These are phyloP conservation scores for Parafenestella ontariensis DNA, from an alignment of 2,329 filamentous ascomycete genomes.

Conservation along the genomic window DNA sequence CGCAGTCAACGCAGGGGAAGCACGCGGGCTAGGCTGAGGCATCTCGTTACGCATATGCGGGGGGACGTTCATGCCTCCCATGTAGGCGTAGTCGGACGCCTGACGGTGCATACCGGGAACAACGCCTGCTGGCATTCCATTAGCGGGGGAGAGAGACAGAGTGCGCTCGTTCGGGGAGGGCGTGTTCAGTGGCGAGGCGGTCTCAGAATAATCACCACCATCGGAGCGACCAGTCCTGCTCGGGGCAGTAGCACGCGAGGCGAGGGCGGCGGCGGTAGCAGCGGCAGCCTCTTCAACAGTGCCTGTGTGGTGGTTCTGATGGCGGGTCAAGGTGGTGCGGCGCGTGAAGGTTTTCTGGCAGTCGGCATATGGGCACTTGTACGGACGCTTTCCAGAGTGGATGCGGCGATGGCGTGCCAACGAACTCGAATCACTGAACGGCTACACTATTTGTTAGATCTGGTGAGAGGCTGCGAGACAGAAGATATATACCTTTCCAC, in stretches of 20 bases:
- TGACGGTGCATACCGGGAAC: conserved; percentile 73
- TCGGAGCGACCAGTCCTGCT: conserved; percentile 69
- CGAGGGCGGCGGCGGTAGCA: conserved; percentile 85
- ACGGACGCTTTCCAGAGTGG: conserved; percentile 93
- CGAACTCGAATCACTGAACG: conserved; percentile 95
- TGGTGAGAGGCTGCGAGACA: neutral
- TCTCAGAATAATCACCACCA: conserved; percentile 73
- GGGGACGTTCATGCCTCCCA: conserved; percentile 80
- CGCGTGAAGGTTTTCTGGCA: conserved; percentile 99
- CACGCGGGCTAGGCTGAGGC: conserved; percentile 71
- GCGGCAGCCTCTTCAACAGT: conserved; percentile 93
- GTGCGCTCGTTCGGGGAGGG: conserved; percentile 83
- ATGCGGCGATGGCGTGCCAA: conserved; percentile 92
- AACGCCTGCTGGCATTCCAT: conserved; percentile 70
- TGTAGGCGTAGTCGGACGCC: conserved; percentile 74
- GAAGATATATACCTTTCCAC: conserved; percentile 77
- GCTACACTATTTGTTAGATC: conserved; percentile 61
- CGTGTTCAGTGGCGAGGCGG: conserved; percentile 77
- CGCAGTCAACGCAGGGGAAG: conserved; percentile 68
- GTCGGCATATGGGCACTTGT: conserved; percentile 96
- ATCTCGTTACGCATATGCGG: conserved; percentile 81
- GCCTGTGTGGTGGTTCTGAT: conserved; percentile 94
- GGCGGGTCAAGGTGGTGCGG: conserved; percentile 90
- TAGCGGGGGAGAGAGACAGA: conserved; percentile 79
- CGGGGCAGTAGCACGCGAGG: conserved; percentile 58